Base-by-base conservation (phyloP, 2,329 filamentous ascomycete genomes). In the Epichloe baconii region DNA sequence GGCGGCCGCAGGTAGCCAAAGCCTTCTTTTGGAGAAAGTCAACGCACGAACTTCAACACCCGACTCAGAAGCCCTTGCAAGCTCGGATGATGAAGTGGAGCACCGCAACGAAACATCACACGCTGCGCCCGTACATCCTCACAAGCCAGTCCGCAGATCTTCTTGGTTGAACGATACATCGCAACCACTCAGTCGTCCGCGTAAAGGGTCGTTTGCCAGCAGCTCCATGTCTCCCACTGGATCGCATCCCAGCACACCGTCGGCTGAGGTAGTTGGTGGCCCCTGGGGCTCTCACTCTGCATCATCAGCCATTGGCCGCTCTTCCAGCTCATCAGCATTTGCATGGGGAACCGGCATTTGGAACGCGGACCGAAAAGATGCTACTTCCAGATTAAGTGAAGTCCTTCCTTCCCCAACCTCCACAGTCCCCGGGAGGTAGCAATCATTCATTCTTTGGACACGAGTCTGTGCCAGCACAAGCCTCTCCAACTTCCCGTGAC, bases 61-160 rank as follows among this genome's bases (percentile, higher is more conserved):
- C 21, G 93, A 97, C 64, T 96, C 90, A 3, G 91, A 97, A 65
- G 91, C 88, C 48, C 73, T 97, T 53, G 89, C 86, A 49, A 97
- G 91, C 58, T 96, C 90, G 12, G 93, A 97, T 66, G 93, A 97
- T 66, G 93, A 98, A 67, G 77, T 74, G 52, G 86, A 95, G 54
- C 76, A 81, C 63, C 75, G 78, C 57, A 74, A 79, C 58, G 78
- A 77, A 52, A 66, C 63, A 60, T 69, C 69, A 56, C 74, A 74
- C 59, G 69, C 68, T 60, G 44, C 54, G 12, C 34, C 51, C 21
- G 41, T 36, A 51, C 78, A 72, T 59, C 76, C 71, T 47, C 76
- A 70, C 47, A 86, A 83, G 59, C 79, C 85, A 45, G 77, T 77
- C 26, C 80, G 87, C 51, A 80, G 88, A 56, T 78, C 86, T 44